Percentiles rank a stretch among this genome's conserved stretches.
These are phyloP conservation scores for Debaryomycetaceae sp. DNA, from an alignment of 1,139 yeast species.

Conservation along the genomic window DNA sequence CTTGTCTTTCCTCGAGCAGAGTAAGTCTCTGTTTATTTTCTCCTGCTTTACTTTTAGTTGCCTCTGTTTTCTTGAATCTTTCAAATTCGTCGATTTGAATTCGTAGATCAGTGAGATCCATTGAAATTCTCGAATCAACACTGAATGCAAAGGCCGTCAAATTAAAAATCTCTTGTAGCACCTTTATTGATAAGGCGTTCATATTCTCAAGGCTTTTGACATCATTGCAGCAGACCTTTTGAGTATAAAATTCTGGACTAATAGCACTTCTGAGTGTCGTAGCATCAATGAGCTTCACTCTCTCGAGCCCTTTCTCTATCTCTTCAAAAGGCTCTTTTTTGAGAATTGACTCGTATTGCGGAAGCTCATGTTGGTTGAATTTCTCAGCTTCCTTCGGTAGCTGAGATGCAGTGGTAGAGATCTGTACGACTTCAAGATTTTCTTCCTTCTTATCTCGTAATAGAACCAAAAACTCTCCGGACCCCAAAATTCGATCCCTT, in stretches of 20 bases:
- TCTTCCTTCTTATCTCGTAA: constrained; percentile 7
- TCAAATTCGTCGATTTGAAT: constrained; percentile 19
- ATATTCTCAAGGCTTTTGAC: constrained; percentile 13
- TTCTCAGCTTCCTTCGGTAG: not conserved
- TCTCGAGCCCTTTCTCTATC: constrained; percentile 4
- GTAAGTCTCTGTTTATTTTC: constrained; percentile 13
- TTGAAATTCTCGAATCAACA: constrained; percentile 18
- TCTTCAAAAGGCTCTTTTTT: constrained; percentile 13
- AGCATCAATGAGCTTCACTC: constrained; percentile 1
- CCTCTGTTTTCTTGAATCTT: constrained; percentile 6
- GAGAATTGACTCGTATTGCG: constrained; percentile 3
- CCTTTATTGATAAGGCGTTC: constrained; percentile 17
- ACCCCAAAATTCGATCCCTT: constrained; percentile 21
- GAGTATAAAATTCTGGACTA: not conserved
- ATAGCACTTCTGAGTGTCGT: not conserved
- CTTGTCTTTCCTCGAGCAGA: constrained; percentile 18
- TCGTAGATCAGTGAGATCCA: constrained; percentile 21
- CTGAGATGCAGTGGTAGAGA: not conserved
- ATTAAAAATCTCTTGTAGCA: constrained; percentile 14
- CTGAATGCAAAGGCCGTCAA: constrained; percentile 20
- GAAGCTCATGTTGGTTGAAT: not conserved
- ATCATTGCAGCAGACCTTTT: constrained; percentile 1
- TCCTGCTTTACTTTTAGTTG: constrained; percentile 2
- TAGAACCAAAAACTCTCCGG: constrained; percentile 23
- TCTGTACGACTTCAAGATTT: constrained; percentile 12